Evolutionary conservation across 257 asterid genomes (phyloP).

Genomic region (Rehmannia glutinosa): DNA sequence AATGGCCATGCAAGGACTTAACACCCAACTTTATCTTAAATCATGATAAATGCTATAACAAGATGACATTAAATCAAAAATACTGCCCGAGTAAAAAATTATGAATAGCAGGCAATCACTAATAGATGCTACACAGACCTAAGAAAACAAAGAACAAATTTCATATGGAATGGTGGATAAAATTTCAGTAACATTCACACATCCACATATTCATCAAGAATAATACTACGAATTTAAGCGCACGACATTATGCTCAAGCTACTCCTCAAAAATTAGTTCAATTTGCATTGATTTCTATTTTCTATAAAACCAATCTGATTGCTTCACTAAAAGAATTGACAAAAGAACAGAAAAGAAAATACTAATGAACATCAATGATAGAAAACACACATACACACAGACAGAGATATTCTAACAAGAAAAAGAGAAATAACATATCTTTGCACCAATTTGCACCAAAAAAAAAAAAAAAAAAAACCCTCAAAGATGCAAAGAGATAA

Average conservation of each 20-base stretch:
- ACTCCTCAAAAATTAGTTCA: constrained; percentile 2
- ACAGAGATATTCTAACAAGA: no score
- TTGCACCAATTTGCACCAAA: background rate
- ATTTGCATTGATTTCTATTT: background rate
- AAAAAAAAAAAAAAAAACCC: background rate
- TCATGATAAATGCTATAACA: background rate
- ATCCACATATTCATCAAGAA: background rate
- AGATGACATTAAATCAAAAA: background rate
- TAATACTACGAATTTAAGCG: background rate
- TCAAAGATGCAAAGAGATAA: background rate
- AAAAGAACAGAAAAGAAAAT: background rate
- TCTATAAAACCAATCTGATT: no score
- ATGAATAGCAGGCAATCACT: background rate
- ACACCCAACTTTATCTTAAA: background rate
- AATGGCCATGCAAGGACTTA: no score
- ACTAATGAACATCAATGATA: background rate
- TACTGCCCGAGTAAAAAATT: background rate
- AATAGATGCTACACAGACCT: background rate
- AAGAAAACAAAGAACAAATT: background rate
- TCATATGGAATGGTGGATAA: no score
- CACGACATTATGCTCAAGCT: background rate
- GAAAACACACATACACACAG: background rate
- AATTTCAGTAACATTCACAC: background rate
- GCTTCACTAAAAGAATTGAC: background rate
- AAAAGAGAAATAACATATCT: background rate